Percentiles rank a stretch among this genome's conserved stretches.
These are phyloP conservation scores for Metarhizium sp. DNA, from an alignment of 2,329 filamentous ascomycete species.

Conservation along the genomic window DNA sequence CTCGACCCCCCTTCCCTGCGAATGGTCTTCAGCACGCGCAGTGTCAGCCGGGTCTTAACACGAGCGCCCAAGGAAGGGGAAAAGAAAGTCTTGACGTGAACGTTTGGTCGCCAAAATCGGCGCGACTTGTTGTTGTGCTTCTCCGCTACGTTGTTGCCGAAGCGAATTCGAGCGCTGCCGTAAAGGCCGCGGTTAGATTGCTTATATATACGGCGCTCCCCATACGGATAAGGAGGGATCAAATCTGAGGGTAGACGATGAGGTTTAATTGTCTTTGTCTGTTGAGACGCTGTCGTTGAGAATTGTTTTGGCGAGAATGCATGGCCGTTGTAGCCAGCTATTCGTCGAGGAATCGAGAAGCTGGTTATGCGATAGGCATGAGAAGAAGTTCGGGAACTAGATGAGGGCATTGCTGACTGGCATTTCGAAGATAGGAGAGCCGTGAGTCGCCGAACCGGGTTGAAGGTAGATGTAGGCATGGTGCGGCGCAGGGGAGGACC, in stretches of 20 bases:
- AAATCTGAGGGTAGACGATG: conserved; percentile 36
- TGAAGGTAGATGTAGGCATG: conserved; percentile 10
- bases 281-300: conserved; percentile 24
- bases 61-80: conserved; percentile 50
- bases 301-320: conserved; percentile 18
- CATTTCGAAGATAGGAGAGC: conserved; percentile 9
- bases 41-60: conserved; percentile 60
- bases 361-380: neutral
- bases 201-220: conserved; percentile 62
- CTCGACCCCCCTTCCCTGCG: conserved; percentile 83
- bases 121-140: conserved; percentile 61
- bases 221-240: conserved; percentile 65
- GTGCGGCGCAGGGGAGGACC: neutral
- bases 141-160: conserved; percentile 70
- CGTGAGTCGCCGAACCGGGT: conserved; percentile 10
- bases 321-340: neutral
- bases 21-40: conserved; percentile 63
- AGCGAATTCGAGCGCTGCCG: conserved; percentile 60
- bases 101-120: conserved; percentile 67
- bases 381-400: neutral
- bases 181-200: conserved; percentile 71
- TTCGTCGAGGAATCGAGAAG: neutral
- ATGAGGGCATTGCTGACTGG: conserved; percentile 4
- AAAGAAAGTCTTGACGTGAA: conserved; percentile 59
- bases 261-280: conserved; percentile 31